phyloP scores from a whole-genome alignment of 805 yeast genomes.

The Candida qinlingensis region DNA sequence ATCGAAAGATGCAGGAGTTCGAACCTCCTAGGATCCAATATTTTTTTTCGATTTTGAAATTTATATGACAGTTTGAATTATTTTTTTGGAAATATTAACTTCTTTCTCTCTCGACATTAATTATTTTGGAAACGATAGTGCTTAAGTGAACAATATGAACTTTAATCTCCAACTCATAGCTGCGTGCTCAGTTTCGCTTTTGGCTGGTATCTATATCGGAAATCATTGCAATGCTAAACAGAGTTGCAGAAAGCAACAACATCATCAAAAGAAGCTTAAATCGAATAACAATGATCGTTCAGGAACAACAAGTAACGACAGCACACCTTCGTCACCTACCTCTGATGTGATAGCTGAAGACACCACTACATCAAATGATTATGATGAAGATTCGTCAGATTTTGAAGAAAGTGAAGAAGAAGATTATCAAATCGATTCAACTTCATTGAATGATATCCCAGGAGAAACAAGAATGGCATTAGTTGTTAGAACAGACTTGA shows the following conservation, averaged over 20 bases:
- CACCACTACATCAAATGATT: slow-evolving; percentile 18
- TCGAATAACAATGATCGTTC: not conserved
- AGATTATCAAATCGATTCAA: slow-evolving; percentile 55
- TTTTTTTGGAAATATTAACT: no score
- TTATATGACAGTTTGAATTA: slow-evolving; percentile 21
- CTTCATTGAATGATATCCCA: slow-evolving; percentile 55
- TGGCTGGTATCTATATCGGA: slow-evolving; percentile 32
- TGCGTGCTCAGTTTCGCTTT: slow-evolving; percentile 32
- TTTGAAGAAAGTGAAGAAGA: slow-evolving; percentile 45
- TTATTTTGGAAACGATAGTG: no score
- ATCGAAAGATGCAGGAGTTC: slow-evolving; percentile 11
- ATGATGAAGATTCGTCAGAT: slow-evolving; percentile 30
- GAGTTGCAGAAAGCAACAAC: not conserved
- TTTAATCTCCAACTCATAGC: slow-evolving; percentile 26
- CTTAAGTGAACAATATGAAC: slow-evolving; percentile 8
- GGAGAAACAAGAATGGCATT: slow-evolving; percentile 86
- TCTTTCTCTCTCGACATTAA: no score
- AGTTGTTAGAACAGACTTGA: slow-evolving; percentile 80
- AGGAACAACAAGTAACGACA: slow-evolving; percentile 1
- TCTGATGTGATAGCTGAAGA: slow-evolving; percentile 8
- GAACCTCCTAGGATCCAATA: slow-evolving; percentile 12
- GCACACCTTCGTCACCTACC: slow-evolving; percentile 9
- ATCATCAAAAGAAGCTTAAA: not conserved
- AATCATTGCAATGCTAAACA: slow-evolving; percentile 13
- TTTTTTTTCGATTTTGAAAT: slow-evolving; percentile 32